Base-by-base conservation (phyloP, 2,329 filamentous ascomycete genomes). In the Aquanectria penicillioides region DNA sequence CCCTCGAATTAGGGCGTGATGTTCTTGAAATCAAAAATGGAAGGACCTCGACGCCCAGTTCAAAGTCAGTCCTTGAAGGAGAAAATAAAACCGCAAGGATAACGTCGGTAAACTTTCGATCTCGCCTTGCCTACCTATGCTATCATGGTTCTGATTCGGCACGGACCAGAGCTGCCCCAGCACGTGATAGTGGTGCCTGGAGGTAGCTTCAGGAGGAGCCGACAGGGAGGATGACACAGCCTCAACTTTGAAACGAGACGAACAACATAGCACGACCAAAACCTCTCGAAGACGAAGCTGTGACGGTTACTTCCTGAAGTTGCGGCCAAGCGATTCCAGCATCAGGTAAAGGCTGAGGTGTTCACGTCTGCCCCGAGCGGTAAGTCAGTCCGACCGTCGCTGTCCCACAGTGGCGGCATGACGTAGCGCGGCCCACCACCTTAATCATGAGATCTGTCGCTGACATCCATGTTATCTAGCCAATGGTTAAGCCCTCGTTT, bases 141-240 rank as follows among this genome's bases (percentile, higher is more conserved):
- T 22, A 11, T 38, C 33, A 22, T n/a, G 34, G 22, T 18, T 51
- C 26, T 4, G 12, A 40, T 50, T 15, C 26, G 12, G 47, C 36
- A 33, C 36, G 26, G 26, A 22, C 34, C 47, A 10, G 11, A 25
- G 33, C 12, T 13, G n/a, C 4, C n/a, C 23, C 31, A 31, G 54
- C 54, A 57, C 54, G 54, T 57, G 54, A 57, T 51, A n/a, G n/a
- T n/a, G 38, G n/a, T 46, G 46, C 54, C 54, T 57, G 22, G 47
- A 31, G 46, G n/a, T n/a, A n/a, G n/a, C 34, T 51, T 51, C 38
- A 26, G 46, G 46, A 33, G 38, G n/a, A 25, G n/a, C 31, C 38
- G 33, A 23, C n/a, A n/a, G n/a, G n/a, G n/a, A n/a, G n/a, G n/a
- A n/a, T n/a, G n/a, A n/a, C n/a, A n/a, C n/a, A n/a, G n/a, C n/a